A percentile compares a stretch with the other conserved stretches of the same genome.
Conservation (phyloP, 371 early-diverging fungal species). For the Smittium culicis region DNA sequence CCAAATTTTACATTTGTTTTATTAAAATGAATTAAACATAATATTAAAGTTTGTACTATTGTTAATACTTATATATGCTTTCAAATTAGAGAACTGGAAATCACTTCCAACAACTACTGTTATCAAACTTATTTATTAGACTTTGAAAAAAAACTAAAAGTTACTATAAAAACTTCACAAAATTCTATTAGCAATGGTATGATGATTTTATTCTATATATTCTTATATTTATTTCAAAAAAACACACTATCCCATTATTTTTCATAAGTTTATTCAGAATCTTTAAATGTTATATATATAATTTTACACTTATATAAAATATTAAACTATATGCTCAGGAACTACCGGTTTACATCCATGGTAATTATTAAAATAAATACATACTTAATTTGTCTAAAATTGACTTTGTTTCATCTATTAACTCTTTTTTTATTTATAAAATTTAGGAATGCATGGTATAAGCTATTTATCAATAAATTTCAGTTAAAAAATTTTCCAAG, state of each 20-base stretch:
- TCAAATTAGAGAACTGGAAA: slow-evolving; percentile 1
- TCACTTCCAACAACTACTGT: neutral
- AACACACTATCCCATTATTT: too few species aligned
- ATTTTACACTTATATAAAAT: too few species aligned
- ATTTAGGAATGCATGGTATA: slow-evolving; percentile 5
- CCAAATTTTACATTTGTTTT: too few species aligned
- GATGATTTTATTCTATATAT: too few species aligned
- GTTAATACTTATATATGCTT: too few species aligned
- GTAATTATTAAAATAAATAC: slow-evolving; percentile 1
- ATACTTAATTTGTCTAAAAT: neutral
- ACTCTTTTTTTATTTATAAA: neutral
- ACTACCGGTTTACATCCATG: slow-evolving; percentile 11
- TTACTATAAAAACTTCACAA: slow-evolving; percentile 5
- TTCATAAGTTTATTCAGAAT: too few species aligned
- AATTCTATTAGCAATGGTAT: slow-evolving; percentile 8
- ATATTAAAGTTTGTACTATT: too few species aligned
- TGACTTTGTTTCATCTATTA: neutral
- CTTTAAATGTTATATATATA: too few species aligned
- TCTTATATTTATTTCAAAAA: too few species aligned
- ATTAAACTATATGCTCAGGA: neutral
- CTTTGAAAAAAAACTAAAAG: neutral
- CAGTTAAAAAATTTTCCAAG: too few species aligned
- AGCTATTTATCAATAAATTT: neutral
- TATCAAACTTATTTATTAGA: slow-evolving; percentile 7
- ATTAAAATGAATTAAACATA: too few species aligned